phyloP scores from a whole-genome alignment of 75 land plant species.

The Isoetes taiwanensis region DNA sequence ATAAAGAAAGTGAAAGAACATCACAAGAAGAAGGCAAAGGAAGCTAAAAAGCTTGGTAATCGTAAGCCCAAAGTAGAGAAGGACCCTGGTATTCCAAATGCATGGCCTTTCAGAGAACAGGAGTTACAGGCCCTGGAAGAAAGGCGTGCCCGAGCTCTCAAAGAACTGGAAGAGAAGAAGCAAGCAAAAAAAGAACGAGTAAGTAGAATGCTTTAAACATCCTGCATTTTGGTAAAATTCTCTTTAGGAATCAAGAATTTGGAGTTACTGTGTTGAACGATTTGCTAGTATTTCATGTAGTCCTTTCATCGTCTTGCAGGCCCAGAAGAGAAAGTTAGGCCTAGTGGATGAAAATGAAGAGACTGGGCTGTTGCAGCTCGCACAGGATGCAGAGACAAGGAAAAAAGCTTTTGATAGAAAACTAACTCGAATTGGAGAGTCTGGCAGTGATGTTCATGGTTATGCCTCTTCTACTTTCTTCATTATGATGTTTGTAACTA shows the following conservation, averaged over 20 bases:
- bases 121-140: constrained; percentile 81
- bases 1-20: constrained; percentile 64
- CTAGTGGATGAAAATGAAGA: constrained; percentile 25
- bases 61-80: constrained; percentile 60
- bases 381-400: background rate
- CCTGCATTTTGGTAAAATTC: background rate
- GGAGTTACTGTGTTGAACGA: background rate
- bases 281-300: background rate
- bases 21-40: constrained; percentile 85
- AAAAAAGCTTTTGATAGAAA: background rate
- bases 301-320: constrained; percentile 23
- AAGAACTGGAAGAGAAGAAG: constrained; percentile 68
- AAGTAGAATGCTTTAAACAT: background rate
- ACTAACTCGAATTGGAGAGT: background rate
- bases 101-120: constrained; percentile 93
- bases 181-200: constrained; percentile 76
- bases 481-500: background rate
- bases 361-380: too few species aligned
- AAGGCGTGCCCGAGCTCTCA: constrained; percentile 53
- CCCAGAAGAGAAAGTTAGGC: constrained; percentile 68
- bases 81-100: constrained; percentile 90
- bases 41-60: constrained; percentile 73
- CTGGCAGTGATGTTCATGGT: background rate
- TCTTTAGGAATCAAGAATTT: background rate
- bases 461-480: background rate